Evolutionary conservation across 768 basidiomycete species (phyloP), one percentile per base, ranked within the genome.

Genomic region (Kwoniella bestiolae): DNA sequence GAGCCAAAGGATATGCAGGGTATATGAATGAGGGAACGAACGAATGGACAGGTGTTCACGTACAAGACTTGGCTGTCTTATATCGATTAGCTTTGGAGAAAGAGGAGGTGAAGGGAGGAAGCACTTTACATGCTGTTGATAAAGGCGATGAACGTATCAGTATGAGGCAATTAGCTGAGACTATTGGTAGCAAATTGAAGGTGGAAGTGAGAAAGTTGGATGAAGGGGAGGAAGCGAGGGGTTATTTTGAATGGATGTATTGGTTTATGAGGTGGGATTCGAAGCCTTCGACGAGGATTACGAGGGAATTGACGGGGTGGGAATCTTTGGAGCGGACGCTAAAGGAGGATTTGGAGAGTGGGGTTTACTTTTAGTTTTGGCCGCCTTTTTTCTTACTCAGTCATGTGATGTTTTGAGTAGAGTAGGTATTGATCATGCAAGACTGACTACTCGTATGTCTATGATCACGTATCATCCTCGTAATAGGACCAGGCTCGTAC

Each of bases 61-160:
- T 68, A 49, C 28, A 67, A 12, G 78, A 79, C 55, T 72, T 68
- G 5, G 78, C 73, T 0, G 44, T 12, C 1, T 38, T 74, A 2
- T 77, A 66, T 56, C 53, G 67, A n/a, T 61, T 72, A 12, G 74
- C 74, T 2, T 31, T 77, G 47, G 76, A 76, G 51, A 67, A 68
- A 66, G 5, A 56, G n/a, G 29, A 26, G 2, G 38, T 49, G 64
- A 32, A 52, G 7, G 44, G n/a, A 23, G 52, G 29, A 41, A 45
- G 29, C 26, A 32, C 44, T 9, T 49, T 71, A 5, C 74, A 76
- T 46, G 69, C 31, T 11, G 53, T 66, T 21, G 38, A 41, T 41
- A 41, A 18, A 18, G 68, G 16, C 18, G 65, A 70, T 6, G 49
- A 65, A n/a, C 62, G 56, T 18, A 34, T 73, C 8, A 25, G 38